Percentiles rank a stretch among this genome's conserved stretches.
Evolutionary conservation across 2,329 filamentous ascomycete genomes (phyloP).

Genomic region (Penicillium sp.): DNA sequence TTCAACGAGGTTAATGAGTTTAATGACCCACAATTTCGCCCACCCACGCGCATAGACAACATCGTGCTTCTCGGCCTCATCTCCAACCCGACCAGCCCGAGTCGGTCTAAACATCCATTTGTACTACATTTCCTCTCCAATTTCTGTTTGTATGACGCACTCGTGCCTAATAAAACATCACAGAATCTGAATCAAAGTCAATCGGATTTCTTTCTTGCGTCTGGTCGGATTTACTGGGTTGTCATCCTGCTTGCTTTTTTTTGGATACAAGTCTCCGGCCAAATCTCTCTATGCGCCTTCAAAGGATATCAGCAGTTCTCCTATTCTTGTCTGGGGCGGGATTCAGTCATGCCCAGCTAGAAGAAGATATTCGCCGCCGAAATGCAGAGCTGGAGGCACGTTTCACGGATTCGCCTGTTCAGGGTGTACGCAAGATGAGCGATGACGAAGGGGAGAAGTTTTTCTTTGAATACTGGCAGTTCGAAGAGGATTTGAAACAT

Average conservation of each 20-base stretch:
- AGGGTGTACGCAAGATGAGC: constrained; percentile 50
- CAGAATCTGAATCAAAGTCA: background rate
- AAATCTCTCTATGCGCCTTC: background rate
- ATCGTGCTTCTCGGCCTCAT: constrained; percentile 6
- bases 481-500: constrained; percentile 26
- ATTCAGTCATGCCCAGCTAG: background rate
- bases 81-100: background rate
- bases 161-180: background rate
- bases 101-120: background rate
- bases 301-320: background rate
- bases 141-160: background rate
- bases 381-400: constrained; percentile 36
- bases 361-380: constrained; percentile 16
- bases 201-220: background rate
- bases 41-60: background rate
- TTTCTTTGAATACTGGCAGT: constrained; percentile 51
- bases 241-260: too few relatives aligned
- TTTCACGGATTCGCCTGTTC: constrained; percentile 30
- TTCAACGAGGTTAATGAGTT: background rate
- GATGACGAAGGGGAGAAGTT: constrained; percentile 54
- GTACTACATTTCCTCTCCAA: background rate
- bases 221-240: background rate
- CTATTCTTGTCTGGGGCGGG: background rate
- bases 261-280: too few relatives aligned
- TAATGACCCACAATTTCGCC: background rate